phyloP scores from a whole-genome alignment of 2,329 filamentous ascomycete species.

The Stagonosporopsis chrysanthemi region DNA sequence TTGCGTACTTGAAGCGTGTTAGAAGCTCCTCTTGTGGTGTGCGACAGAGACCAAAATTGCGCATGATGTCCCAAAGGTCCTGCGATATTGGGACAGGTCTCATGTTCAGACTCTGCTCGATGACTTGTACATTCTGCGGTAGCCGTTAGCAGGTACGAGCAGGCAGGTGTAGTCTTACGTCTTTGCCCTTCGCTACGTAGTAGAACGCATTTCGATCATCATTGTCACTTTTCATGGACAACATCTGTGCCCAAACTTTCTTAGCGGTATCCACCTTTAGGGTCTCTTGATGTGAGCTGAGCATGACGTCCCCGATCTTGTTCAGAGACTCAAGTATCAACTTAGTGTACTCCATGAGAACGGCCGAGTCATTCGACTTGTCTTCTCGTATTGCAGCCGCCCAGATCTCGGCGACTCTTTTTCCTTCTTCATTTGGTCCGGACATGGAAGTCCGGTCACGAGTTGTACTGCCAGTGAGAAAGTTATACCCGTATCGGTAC shows the following conservation, averaged over 20 bases:
- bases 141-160: neutral
- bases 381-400: conserved; percentile 5
- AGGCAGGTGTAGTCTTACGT: neutral
- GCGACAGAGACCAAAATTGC: conserved; percentile 1
- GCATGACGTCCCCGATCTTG: conserved; percentile 3
- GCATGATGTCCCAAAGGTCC: conserved; percentile 6
- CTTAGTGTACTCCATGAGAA: conserved; percentile 9
- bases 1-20: conserved; percentile 1
- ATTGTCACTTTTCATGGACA: neutral
- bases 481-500: conserved; percentile 25
- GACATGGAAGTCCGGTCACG: conserved; percentile 18
- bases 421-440: conserved; percentile 3
- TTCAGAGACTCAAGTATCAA: conserved; percentile 11
- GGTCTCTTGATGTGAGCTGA: neutral
- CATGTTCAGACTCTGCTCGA: conserved; percentile 8
- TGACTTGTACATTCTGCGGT: neutral
- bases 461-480: conserved; percentile 10
- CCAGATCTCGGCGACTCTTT: conserved; percentile 11
- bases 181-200: conserved; percentile 4
- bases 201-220: conserved; percentile 4
- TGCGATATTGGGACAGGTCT: neutral
- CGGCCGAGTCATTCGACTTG: neutral
- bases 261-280: neutral
- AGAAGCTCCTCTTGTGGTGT: conserved; percentile 5
- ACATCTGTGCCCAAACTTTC: neutral